Conservation (phyloP, 768 basidiomycete species). For the Xerocomellus chrysenteron region DNA sequence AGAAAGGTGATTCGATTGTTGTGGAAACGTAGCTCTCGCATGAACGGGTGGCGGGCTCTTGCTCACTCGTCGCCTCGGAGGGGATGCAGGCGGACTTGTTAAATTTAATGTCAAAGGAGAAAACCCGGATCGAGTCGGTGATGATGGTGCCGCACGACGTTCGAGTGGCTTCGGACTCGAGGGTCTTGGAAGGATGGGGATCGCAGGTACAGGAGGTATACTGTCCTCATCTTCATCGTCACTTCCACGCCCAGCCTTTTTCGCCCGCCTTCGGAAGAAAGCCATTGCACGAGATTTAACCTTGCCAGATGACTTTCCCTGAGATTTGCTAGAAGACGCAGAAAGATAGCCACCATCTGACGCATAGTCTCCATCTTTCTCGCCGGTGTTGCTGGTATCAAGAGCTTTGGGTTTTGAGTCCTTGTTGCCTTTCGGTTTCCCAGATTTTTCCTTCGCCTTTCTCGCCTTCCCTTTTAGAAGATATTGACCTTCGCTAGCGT, state of each 20-base stretch:
- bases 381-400: constrained; percentile 18
- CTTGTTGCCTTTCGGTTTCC: constrained; percentile 21
- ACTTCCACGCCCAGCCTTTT: constrained; percentile 23
- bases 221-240: constrained; percentile 32
- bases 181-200: constrained; percentile 25
- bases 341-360: constrained; percentile 35
- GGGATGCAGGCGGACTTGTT: constrained; percentile 20
- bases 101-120: constrained; percentile 26
- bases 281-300: constrained; percentile 34
- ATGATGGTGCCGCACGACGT: constrained; percentile 24
- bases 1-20: constrained; percentile 9
- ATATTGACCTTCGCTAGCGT: constrained; percentile 34
- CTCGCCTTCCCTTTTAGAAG: constrained; percentile 23
- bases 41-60: constrained; percentile 30
- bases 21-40: constrained; percentile 5
- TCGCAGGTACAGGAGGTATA: constrained; percentile 34
- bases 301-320: constrained; percentile 26
- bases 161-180: constrained; percentile 31
- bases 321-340: constrained; percentile 35
- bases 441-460: constrained; percentile 21
- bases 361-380: constrained; percentile 21
- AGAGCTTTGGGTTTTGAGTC: constrained; percentile 13
- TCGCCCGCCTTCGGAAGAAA: constrained; percentile 33
- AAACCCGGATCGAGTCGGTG: constrained; percentile 30
- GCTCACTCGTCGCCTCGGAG: constrained; percentile 19